Evolutionary conservation across 2,329 filamentous ascomycete genomes (phyloP), one percentile per base, ranked within the genome.

Genomic region (Alternaria ethzedia): DNA sequence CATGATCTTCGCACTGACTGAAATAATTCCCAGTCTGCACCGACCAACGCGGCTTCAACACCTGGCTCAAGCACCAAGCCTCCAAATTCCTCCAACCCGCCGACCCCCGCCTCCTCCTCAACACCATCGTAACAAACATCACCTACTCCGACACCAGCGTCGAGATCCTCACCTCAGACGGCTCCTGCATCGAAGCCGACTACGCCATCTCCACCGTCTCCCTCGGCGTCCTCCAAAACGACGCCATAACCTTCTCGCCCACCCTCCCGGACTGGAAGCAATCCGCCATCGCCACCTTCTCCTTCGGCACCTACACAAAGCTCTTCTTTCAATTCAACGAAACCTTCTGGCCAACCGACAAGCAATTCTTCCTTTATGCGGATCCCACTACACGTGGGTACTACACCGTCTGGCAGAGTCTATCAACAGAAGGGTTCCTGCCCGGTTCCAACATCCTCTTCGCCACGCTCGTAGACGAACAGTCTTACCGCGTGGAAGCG

Each of bases 231-330:
- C 80, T 92, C 1, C 90, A 92, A 72, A 86, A 88, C 64, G 83
- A 88, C 3, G 83, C 81, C 0, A 84, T 91, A 1, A 75, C 78
- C 0, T 92, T 91, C 72, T 72, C 81, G 11, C 90, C 90, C 0
- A 68, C 79, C 6, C 80, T 92, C 0, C 90, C 90, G 0, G 76
- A 76, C 3, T 91, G 89, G 90, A 92, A 92, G 76, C 81, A 84
- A 13, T 83, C 83, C 3, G 86, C 88, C 0, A 90, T 92, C 55
- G 84, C 86, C 4, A 87, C 85, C 41, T 91, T 91, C 74, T 82
- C 83, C 64, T 91, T 92, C 86, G 90, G 87, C 7, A 91, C 89
- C 0, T 92, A 91, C 78, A 92, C 89, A 55, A 92, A 92, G 74
- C 87, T 92, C 64, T 92, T 92, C 78, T 80, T 90, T 63, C 89